Base-by-base conservation (phyloP, 805 yeast species). In the Sugiyamaella mastotermitis region DNA sequence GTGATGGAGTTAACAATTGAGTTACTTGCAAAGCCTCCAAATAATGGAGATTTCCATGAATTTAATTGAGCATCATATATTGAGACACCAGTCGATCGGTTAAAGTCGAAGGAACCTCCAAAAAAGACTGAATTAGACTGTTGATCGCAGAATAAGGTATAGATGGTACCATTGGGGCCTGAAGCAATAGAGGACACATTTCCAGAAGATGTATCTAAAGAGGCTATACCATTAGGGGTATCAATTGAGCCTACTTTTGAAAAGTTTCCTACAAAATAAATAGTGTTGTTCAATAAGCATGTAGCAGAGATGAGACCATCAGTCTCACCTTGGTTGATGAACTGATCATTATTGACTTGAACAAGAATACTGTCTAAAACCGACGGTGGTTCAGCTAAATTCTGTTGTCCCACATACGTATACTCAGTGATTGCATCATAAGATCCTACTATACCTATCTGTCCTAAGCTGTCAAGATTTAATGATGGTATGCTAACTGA, bases 91-190 rank as follows among this genome's bases (percentile, higher is more conserved):
- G 66, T 52, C 3, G 35, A 7, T 32, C 62, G 57, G 40, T 73
- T 66, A 55, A 66, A 78, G 4, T 67, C 56, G 48, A 90, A 74
- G 42, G 74, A 69, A 15, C 98, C 98, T 7, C 97, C 98, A 34
- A 84, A 71, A 52, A 83, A 86, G 0, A 85, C 69, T 16, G 74
- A 40, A 16, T 71, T 60, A 23, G 61, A 56, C 31, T 65, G 68
- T 1, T 47, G 33, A 58, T 78, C 79, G 38, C 76, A 72, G 28
- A 64, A 62, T 0, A 74, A 68, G 0, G 78, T 50, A 3, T 57
- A 49, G 2, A 80, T 67, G 1, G 55, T 40, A 4, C 77, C 79
- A 3, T 53, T 32, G 11, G 48, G 35, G 17, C 49, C 51, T 11
- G 38, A 40, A 22, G 44, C 33, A 13, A 50, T 45, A 3, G 52